Percentiles rank a stretch among this genome's conserved stretches.
Conservation (phyloP, 2,329 filamentous ascomycete species). For the Colletotrichum falcatum region DNA sequence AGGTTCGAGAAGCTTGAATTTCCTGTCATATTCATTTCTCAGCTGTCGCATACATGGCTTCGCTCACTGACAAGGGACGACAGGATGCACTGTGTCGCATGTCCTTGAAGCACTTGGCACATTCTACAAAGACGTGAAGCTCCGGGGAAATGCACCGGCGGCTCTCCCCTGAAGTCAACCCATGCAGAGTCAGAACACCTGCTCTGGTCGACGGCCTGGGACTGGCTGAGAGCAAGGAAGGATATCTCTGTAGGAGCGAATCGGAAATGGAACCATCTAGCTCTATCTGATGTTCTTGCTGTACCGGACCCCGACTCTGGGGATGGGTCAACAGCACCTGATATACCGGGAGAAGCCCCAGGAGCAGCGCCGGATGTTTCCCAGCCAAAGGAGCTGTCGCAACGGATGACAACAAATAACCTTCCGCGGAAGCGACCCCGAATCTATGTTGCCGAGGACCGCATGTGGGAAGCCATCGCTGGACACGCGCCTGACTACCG, state of each 20-base stretch:
- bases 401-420: not conserved
- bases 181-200: slow-evolving; percentile 22
- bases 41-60: slow-evolving; percentile 2
- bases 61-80: slow-evolving; percentile 16
- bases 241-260: slow-evolving; percentile 43
- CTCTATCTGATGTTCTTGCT: slow-evolving; percentile 40
- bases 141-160: slow-evolving; percentile 8
- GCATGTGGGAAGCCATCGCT: slow-evolving; percentile 70
- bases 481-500: slow-evolving; percentile 71
- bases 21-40: not conserved
- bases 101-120: slow-evolving; percentile 30
- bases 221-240: slow-evolving; percentile 44
- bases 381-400: not conserved
- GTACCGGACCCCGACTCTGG: slow-evolving; percentile 34
- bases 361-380: not conserved
- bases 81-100: slow-evolving; percentile 40
- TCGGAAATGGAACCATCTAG: slow-evolving; percentile 42
- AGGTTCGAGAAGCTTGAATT: not conserved
- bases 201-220: slow-evolving; percentile 42
- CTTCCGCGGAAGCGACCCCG: slow-evolving; percentile 44
- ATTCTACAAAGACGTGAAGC: slow-evolving; percentile 31
- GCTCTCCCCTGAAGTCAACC: not conserved
- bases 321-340: not conserved
- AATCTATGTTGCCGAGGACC: slow-evolving; percentile 65
- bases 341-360: not conserved